A percentile compares a stretch with the other conserved stretches of the same genome.
Evolutionary conservation across 768 basidiomycete species (phyloP).

Genomic region (Amanita pallidorosea): DNA sequence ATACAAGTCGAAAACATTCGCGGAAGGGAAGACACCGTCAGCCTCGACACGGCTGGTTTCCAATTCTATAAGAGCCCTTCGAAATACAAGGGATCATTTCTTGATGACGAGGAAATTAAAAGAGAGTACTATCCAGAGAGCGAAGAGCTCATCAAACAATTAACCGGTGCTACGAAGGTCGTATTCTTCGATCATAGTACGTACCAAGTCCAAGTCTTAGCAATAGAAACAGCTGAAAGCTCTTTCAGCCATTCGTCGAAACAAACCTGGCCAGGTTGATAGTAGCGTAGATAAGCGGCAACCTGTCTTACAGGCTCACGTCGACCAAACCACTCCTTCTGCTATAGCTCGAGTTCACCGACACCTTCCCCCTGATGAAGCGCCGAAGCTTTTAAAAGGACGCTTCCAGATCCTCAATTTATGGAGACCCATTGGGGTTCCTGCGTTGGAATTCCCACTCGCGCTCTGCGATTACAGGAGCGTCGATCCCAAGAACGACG

Average conservation of each 20-base stretch:
- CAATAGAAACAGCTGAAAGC: not conserved
- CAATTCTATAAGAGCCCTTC: slow-evolving; percentile 25
- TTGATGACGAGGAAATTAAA: slow-evolving; percentile 36
- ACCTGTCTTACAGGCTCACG: slow-evolving; percentile 35
- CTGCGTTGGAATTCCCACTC: slow-evolving; percentile 40
- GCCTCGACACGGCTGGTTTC: slow-evolving; percentile 42
- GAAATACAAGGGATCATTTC: slow-evolving; percentile 27
- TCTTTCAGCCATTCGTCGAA: slow-evolving; percentile 32
- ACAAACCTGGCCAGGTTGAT: slow-evolving; percentile 25
- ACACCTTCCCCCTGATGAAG: slow-evolving; percentile 40
- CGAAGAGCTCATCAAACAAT: slow-evolving; percentile 43
- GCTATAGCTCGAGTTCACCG: slow-evolving; percentile 35
- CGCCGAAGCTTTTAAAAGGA: slow-evolving; percentile 27
- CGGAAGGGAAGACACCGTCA: slow-evolving; percentile 32
- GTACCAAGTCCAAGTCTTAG: not conserved
- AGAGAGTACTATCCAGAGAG: slow-evolving; percentile 53
- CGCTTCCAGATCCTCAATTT: slow-evolving; percentile 53
- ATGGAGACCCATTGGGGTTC: slow-evolving; percentile 43
- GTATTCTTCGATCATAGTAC: slow-evolving; percentile 39
- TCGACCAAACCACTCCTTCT: slow-evolving; percentile 39
- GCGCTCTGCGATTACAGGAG: slow-evolving; percentile 40
- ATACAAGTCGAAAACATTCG: slow-evolving; percentile 42
- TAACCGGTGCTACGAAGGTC: slow-evolving; percentile 49
- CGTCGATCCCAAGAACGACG: slow-evolving; percentile 29
- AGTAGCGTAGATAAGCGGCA: slow-evolving; percentile 27